Conservation (phyloP, 148 eudicot genomes). For the Talinum fruticosum region DNA sequence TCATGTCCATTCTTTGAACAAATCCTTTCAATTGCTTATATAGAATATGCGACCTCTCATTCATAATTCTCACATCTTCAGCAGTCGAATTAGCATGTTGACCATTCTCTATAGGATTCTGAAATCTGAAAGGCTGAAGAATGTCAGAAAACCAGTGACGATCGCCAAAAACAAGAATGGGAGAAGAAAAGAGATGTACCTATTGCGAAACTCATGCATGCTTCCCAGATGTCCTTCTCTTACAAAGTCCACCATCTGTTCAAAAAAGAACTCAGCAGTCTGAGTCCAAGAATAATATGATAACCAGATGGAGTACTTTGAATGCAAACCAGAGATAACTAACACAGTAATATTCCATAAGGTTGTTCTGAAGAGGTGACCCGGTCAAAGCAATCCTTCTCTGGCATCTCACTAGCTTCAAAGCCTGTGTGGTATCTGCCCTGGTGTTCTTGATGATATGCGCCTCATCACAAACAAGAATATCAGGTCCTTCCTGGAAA, state of each 20-base stretch:
- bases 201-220: conserved; percentile 93
- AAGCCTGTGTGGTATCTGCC: conserved; percentile 87
- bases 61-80: conserved; percentile 92
- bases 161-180: neutral
- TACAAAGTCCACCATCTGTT: conserved; percentile 99
- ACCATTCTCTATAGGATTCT: conserved; percentile 92
- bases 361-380: conserved; percentile 98
- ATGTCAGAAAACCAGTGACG: conserved; percentile 18
- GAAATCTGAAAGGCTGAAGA: conserved; percentile 55
- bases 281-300: conserved; percentile 4
- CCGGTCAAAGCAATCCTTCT: conserved; percentile 98
- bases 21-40: conserved; percentile 94
- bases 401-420: conserved; percentile 89
- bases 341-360: conserved; percentile 98
- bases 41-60: conserved; percentile 90
- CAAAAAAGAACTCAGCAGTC: neutral
- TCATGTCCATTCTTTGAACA: conserved; percentile 99
- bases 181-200: conserved; percentile 41
- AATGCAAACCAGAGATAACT: conserved; percentile 25
- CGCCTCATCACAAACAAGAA: conserved; percentile 98
- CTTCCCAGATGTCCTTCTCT: conserved; percentile 97
- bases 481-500: conserved; percentile 93
- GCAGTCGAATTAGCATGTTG: conserved; percentile 92
- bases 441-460: conserved; percentile 90
- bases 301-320: neutral